Base-by-base conservation (phyloP, 2,329 filamentous ascomycete genomes). In the Sordariomycetes sp. region DNA sequence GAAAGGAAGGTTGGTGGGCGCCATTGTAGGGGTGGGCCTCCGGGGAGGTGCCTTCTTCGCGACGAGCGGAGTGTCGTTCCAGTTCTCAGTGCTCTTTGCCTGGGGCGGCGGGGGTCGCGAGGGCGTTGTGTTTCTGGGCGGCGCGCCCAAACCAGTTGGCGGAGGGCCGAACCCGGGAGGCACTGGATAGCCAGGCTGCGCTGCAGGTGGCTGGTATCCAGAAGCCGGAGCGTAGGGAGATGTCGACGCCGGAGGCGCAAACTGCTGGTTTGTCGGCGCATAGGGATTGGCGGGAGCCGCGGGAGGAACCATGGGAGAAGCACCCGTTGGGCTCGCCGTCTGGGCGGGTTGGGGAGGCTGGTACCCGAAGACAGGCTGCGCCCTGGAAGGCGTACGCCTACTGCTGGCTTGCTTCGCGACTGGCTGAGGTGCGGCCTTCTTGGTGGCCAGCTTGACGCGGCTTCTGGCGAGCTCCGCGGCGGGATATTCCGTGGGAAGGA, bases 41-140 rank as follows among this genome's bases (percentile, higher is more conserved):
- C 91, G 84, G 24, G 85, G 79, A 15, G 81, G 79, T n/a, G 80
- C 74, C 74, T 92, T 50, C 45, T 50, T 89, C 52, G 82, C 78
- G 52, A 97, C 87, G 65, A 96, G 80, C 1, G 94, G 94, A 55
- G 95, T 86, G 69, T 99, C 94, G 64, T 99, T 99, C 94, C 94
- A 99, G 64, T 88, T 87, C 32, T 85, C 82, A 61, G 85, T 85
- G 61, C 87, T 86, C 66, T 84, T 85, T 58, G 81, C 76, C 65
- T 82, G 84, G 10, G 88, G 82, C 20, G 89, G 82, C 24, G 90
- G 85, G 48, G 82, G 77, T 25, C 78, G 78, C 13, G 88, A 86
- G n/a, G 85, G 80, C 39, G 82, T 84, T 28, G 81, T 77, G 60
- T 81, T 83, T 61, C 86, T 82, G 56, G 75, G 73, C 57, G 75